Evolutionary conservation across 768 basidiomycete species (phyloP).

Genomic region (Tricholoma bakamatsutake): DNA sequence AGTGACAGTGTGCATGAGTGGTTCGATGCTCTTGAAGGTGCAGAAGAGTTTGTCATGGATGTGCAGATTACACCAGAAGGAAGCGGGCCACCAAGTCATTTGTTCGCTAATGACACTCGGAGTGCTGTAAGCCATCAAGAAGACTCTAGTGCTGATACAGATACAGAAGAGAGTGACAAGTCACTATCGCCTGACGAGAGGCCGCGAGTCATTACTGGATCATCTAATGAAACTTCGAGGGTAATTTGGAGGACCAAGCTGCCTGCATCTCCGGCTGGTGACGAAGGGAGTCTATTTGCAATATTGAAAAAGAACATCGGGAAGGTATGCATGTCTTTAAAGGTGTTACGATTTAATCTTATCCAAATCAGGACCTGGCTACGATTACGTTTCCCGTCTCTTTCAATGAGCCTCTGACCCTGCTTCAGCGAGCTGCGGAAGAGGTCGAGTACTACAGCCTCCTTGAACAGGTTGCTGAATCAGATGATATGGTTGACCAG

Average conservation of each 20-base stretch:
- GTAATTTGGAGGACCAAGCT: conserved; percentile 49
- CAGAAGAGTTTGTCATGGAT: conserved; percentile 67
- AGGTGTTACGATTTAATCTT: not conserved
- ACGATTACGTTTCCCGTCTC: conserved; percentile 82
- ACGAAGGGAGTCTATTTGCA: conserved; percentile 78
- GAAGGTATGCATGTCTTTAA: conserved; percentile 44
- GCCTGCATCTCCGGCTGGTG: conserved; percentile 55
- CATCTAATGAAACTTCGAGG: conserved; percentile 14
- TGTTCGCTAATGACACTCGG: conserved; percentile 32
- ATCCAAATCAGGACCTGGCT: conserved; percentile 58
- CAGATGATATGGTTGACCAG: conserved; percentile 56
- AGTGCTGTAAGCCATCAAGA: conserved; percentile 35
- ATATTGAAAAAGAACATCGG: conserved; percentile 87
- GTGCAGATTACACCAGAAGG: conserved; percentile 33
- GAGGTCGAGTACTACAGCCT: conserved; percentile 76
- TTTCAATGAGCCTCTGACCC: conserved; percentile 84
- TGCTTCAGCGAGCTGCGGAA: conserved; percentile 78
- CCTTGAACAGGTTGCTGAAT: conserved; percentile 56
- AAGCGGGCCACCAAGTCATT: conserved; percentile 32
- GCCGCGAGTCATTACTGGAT: not conserved
- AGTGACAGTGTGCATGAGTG: conserved; percentile 58
- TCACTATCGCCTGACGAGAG: not conserved
- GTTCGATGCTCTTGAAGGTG: conserved; percentile 73
- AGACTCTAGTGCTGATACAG: conserved; percentile 50
- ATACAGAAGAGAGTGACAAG: conserved; percentile 34